A percentile compares a stretch with the other conserved stretches of the same genome.
Conservation (phyloP, 2,329 filamentous ascomycete genomes). For the Colletotrichum siamense region DNA sequence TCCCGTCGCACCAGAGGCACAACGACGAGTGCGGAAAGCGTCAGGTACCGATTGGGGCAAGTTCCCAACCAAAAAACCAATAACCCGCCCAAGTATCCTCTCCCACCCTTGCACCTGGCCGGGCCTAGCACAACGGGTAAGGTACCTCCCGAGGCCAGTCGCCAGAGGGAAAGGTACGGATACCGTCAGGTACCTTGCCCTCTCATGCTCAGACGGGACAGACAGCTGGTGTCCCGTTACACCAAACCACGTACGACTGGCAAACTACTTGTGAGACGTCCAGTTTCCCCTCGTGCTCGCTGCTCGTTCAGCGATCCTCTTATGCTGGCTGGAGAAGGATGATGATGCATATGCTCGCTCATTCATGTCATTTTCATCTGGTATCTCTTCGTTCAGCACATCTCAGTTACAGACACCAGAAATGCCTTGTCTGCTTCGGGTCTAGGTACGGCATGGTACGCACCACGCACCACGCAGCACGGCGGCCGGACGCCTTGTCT, state of each 20-base stretch:
- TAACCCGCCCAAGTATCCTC: not conserved
- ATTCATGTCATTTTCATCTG: not conserved
- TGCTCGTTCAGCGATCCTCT: not conserved
- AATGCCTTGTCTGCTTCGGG: not conserved
- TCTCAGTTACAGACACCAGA: not conserved
- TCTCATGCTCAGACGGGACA: not conserved
- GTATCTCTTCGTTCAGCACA: not conserved
- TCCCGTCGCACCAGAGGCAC: not conserved
- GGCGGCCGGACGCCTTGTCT: not conserved
- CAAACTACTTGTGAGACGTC: conserved; percentile 8
- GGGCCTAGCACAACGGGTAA: not conserved
- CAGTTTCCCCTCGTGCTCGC: conserved; percentile 1
- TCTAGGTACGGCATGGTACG: not conserved
- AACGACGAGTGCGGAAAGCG: not conserved
- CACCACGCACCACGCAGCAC: not conserved
- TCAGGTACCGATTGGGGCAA: not conserved
- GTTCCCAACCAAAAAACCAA: not conserved
- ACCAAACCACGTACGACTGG: not conserved
- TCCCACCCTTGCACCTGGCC: not conserved
- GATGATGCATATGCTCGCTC: not conserved
- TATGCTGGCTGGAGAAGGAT: not conserved
- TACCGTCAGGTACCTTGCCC: not conserved
- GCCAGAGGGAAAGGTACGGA: not conserved
- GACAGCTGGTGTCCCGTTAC: conserved; percentile 3
- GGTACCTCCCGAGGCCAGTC: not conserved